phyloP scores from a whole-genome alignment of 2,329 filamentous ascomycete genomes.

The Lachnellula cervina region DNA sequence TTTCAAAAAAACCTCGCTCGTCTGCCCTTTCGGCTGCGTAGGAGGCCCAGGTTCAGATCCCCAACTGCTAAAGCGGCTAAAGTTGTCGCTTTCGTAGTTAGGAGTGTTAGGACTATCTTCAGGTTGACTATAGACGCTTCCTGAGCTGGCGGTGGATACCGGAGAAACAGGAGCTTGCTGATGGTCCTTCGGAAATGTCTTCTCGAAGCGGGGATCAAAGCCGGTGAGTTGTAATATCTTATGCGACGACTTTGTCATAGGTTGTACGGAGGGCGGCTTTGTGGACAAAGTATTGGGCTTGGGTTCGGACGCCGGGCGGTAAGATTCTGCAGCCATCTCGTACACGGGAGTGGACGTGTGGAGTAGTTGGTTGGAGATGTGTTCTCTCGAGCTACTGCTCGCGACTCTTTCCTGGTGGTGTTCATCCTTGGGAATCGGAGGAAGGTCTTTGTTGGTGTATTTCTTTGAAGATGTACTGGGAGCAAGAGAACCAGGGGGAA shows the following conservation, averaged over 20 bases:
- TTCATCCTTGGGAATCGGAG: not conserved
- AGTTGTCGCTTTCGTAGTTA: not conserved
- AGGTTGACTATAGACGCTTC: constrained; percentile 16
- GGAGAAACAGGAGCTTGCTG: constrained; percentile 3
- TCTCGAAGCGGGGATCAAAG: constrained; percentile 15
- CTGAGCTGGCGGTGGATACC: constrained; percentile 9
- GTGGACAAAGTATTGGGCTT: not conserved
- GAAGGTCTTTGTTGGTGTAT: not conserved
- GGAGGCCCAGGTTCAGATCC: not conserved
- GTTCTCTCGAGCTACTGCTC: too few relatives aligned
- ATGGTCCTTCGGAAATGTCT: constrained; percentile 3
- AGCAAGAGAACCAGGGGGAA: not conserved
- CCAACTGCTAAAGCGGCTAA: not conserved
- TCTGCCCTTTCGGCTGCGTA: not conserved
- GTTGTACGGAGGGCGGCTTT: not conserved
- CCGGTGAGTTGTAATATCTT: constrained; percentile 23
- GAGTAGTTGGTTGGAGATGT: not conserved
- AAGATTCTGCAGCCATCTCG: not conserved
- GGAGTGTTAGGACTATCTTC: not conserved
- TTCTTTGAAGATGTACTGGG: not conserved
- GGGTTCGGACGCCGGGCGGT: not conserved
- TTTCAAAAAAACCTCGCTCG: not conserved
- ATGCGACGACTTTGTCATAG: constrained; percentile 13
- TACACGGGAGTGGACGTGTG: not conserved
- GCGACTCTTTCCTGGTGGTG: not conserved